A percentile compares a stretch with the other conserved stretches of the same genome.
phyloP scores from a whole-genome alignment of 2,329 filamentous ascomycete species.

The Pseudogymnoascus pannorum region DNA sequence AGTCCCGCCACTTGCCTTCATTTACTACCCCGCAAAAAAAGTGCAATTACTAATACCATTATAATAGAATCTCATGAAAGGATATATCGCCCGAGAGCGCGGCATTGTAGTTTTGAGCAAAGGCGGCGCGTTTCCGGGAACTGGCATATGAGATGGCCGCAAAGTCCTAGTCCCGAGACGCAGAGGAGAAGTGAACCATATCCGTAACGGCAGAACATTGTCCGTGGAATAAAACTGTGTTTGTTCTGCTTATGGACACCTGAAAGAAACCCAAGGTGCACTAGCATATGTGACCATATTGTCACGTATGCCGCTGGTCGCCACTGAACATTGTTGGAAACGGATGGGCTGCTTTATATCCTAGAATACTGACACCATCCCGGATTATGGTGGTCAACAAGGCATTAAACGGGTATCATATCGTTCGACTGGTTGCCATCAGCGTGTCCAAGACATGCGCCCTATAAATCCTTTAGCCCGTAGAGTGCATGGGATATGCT shows the following conservation, averaged over 20 bases:
- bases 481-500: not conserved
- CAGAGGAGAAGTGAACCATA: not conserved
- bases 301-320: not conserved
- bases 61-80: conserved; percentile 63
- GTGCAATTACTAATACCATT: conserved; percentile 25
- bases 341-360: not conserved
- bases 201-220: not conserved
- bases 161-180: not conserved
- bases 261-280: not conserved
- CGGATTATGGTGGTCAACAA: not conserved
- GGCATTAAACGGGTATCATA: not conserved
- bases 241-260: not conserved
- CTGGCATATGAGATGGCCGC: conserved; percentile 48
- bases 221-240: not conserved
- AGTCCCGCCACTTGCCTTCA: not conserved
- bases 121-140: conserved; percentile 86
- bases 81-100: conserved; percentile 88
- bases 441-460: not conserved
- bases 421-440: not conserved
- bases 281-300: not conserved
- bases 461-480: not conserved
- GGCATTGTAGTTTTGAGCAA: conserved; percentile 91
- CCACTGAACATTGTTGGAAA: not conserved
- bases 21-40: not conserved
- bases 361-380: not conserved